A percentile compares a stretch with the other conserved stretches of the same genome.
These are phyloP conservation scores for Alternaria sp. DNA, from an alignment of 2,329 filamentous ascomycete genomes.

Conservation along the genomic window DNA sequence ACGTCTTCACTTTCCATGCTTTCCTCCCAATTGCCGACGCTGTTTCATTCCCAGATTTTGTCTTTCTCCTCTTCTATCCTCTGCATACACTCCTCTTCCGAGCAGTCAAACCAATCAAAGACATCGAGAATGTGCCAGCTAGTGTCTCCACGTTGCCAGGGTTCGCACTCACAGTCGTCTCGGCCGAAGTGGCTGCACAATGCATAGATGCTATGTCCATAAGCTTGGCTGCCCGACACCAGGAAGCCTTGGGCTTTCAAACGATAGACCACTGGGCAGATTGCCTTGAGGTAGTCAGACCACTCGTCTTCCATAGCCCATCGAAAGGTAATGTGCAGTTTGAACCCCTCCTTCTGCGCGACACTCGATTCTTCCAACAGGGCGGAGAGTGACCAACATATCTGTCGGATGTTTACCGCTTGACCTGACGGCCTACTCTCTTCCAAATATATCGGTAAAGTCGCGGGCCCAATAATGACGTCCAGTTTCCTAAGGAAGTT, in stretches of 20 bases:
- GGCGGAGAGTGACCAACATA: not conserved
- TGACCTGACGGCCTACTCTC: not conserved
- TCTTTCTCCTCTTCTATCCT: not conserved
- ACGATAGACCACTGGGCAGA: not conserved
- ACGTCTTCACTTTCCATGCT: not conserved
- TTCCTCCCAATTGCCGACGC: not conserved
- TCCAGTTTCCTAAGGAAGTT: not conserved
- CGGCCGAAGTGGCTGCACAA: too few species aligned
- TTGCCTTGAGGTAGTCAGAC: not conserved
- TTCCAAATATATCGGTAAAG: rapidly evolving
- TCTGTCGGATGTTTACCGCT: not conserved
- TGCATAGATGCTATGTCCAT: too few species aligned
- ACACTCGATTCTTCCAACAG: not conserved
- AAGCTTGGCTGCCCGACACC: not conserved
- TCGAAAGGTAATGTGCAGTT: not conserved
- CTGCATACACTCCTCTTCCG: not conserved
- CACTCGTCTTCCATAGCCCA: not conserved
- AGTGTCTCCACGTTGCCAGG: not conserved
- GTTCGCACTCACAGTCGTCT: too few species aligned
- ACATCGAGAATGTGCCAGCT: rapidly evolving
- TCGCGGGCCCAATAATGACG: not conserved
- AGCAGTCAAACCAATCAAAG: not conserved
- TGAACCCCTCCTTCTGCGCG: not conserved
- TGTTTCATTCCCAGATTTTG: not conserved
- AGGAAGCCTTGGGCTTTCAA: not conserved